Conservation (phyloP, 805 yeast species). For the Blastobotrys mokoenaii region DNA sequence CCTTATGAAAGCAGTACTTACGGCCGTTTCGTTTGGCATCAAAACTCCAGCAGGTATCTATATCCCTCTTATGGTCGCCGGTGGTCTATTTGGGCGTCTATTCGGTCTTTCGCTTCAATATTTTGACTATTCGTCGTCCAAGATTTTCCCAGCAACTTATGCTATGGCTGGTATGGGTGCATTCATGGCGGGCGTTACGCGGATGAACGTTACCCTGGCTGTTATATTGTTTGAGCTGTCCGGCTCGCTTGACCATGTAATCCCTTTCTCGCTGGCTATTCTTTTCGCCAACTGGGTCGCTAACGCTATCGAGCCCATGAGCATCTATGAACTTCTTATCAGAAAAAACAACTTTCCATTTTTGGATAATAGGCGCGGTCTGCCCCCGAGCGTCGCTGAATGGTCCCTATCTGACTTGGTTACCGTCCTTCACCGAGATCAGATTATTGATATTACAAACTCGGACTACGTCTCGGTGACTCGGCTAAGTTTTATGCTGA, state of each 20-base stretch:
- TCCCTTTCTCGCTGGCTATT: conserved; percentile 48
- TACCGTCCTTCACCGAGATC: conserved; percentile 17
- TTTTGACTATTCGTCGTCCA: conserved; percentile 47
- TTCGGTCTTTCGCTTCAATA: conserved; percentile 39
- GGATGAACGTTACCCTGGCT: conserved; percentile 84
- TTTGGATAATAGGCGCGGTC: conserved; percentile 33
- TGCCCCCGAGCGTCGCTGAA: conserved; percentile 27
- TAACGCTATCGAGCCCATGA: conserved; percentile 40
- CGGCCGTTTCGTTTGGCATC: conserved; percentile 48
- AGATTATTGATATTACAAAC: conserved; percentile 32
- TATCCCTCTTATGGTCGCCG: conserved; percentile 57
- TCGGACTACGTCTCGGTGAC: conserved; percentile 31
- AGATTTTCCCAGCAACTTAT: conserved; percentile 87
- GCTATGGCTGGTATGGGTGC: conserved; percentile 97
- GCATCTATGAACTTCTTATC: conserved; percentile 43
- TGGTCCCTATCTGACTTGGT: conserved; percentile 36
- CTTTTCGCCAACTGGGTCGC: conserved; percentile 54
- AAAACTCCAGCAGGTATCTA: conserved; percentile 55
- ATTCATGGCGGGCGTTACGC: conserved; percentile 88
- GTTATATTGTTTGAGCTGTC: conserved; percentile 78
- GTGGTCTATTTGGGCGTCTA: conserved; percentile 50
- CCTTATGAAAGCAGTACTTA: conserved; percentile 36
- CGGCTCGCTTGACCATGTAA: conserved; percentile 46
- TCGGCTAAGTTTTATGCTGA: conserved; percentile 30
- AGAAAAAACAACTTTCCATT: conserved; percentile 45